Evolutionary conservation across 1,139 yeast species (phyloP), one percentile per base, ranked within the genome.

Genomic region (Lodderomyces pseudojiufengensis): DNA sequence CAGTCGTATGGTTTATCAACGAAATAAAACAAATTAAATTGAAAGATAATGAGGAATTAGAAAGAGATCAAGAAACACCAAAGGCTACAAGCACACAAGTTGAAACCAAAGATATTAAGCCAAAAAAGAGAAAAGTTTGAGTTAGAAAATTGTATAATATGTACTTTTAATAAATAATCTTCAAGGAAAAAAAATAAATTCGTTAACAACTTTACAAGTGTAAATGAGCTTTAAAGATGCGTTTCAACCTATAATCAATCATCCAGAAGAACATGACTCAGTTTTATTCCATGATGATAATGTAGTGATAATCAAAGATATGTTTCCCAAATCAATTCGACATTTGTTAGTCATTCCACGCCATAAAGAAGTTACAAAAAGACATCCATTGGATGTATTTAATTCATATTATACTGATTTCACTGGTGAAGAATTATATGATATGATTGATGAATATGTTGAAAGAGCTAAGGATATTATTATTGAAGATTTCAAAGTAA

Each of bases 1-100:
- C 87, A 0, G 82, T 90, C 38, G 75, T 88, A 5, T 92, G 98
- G 98, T 92, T 92, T 54, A 75, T 92, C 15, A 57, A 57, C 12
- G 97, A 92, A 57, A 60, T 88, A 42, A 72, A 78, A 30, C 58
- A 57, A 36, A 76, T 69, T 35, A 75, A 80, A 57, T 46, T 55
- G 38, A 49, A 59, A 41, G 39, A 43, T 20, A 55, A 55, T 25
- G 45, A 45, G 22, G 46, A 56, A 37, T 41, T 53, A 35, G 33
- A 35, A n/a, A 41, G 35, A 10, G 43, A 40, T 18, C 47, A 45
- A 28, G 37, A 36, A 13, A 40, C 36, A 27, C 31, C 29, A 7
- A 37, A 34, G 25, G 24, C 15, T 10, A 9, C 8, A 2, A 25
- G 20, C 20, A 28, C 14, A 34, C 29, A 3, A 24, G 29, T 10